A percentile compares a stretch with the other conserved stretches of the same genome.
These are phyloP conservation scores for Limtongozyma cylindracea DNA, from an alignment of 805 yeast genomes.

Conservation along the genomic window DNA sequence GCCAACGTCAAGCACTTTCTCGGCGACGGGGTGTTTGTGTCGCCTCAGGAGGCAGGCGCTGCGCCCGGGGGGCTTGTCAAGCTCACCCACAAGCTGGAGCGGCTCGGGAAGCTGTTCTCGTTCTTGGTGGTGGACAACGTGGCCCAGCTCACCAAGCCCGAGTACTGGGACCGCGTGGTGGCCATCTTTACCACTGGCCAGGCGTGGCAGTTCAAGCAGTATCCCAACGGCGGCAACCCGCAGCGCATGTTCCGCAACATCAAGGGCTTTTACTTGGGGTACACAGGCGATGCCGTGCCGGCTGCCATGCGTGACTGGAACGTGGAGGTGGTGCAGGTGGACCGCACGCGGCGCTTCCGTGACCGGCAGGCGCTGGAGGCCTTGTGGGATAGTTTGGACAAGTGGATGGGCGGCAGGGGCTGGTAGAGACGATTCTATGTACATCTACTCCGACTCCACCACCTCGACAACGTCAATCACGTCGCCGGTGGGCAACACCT, in stretches of 20 bases:
- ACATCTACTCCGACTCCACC: constrained; percentile 1
- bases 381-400: no score
- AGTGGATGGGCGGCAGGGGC: constrained; percentile 1
- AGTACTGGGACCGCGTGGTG: constrained; percentile 93
- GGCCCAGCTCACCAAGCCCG: constrained; percentile 66
- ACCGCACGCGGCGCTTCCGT: constrained; percentile 61
- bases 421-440: not conserved
- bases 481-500: not conserved
- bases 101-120: no score
- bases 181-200: constrained; percentile 96
- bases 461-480: not conserved
- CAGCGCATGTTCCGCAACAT: constrained; percentile 57
- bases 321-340: constrained; percentile 53
- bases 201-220: constrained; percentile 84
- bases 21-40: constrained; percentile 39
- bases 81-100: constrained; percentile 1
- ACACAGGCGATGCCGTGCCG: constrained; percentile 62
- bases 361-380: constrained; percentile 71
- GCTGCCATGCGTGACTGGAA: constrained; percentile 67
- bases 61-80: constrained; percentile 3
- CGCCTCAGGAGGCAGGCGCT: not conserved
- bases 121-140: constrained; percentile 53
- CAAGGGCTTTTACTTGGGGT: constrained; percentile 60
- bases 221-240: constrained; percentile 68
- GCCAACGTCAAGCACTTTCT: constrained; percentile 18